Evolutionary conservation across 371 early-diverging fungal species (phyloP).

Genomic region (Rhizopus delemar): DNA sequence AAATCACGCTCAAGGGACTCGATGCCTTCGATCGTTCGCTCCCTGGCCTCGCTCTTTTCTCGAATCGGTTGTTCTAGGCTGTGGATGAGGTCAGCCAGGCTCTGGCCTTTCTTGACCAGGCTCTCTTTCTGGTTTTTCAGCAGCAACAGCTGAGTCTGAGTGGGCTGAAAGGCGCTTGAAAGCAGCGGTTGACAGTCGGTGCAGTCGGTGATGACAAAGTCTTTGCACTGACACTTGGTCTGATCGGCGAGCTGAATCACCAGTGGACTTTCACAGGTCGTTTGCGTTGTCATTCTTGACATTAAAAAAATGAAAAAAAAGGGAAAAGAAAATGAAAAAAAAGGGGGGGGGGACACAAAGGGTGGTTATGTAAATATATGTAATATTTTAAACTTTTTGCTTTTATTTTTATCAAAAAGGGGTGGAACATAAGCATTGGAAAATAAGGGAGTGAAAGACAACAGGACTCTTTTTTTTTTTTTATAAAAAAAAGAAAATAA

Average conservation of each 20-base stretch:
- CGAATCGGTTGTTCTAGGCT: background rate
- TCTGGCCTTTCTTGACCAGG: conserved; percentile 3
- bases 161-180: background rate
- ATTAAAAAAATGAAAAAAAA: background rate
- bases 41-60: conserved; percentile 5
- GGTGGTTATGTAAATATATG: conserved; percentile 1
- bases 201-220: background rate
- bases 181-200: background rate
- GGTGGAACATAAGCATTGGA: too few relatives aligned
- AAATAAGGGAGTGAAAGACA: too few relatives aligned
- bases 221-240: background rate
- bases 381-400: background rate
- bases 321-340: conserved; percentile 7
- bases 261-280: conserved; percentile 9
- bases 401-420: too few relatives aligned
- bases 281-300: conserved; percentile 2
- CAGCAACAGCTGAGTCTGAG: conserved; percentile 5
- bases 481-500: background rate
- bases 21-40: conserved; percentile 5
- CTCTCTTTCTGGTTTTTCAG: conserved; percentile 1
- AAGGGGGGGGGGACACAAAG: background rate
- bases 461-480: background rate
- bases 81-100: background rate
- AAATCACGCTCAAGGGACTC: conserved; percentile 25
- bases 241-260: background rate